Base-by-base conservation (phyloP, 345 rosid genomes). In the Aurinia saxatilis region DNA sequence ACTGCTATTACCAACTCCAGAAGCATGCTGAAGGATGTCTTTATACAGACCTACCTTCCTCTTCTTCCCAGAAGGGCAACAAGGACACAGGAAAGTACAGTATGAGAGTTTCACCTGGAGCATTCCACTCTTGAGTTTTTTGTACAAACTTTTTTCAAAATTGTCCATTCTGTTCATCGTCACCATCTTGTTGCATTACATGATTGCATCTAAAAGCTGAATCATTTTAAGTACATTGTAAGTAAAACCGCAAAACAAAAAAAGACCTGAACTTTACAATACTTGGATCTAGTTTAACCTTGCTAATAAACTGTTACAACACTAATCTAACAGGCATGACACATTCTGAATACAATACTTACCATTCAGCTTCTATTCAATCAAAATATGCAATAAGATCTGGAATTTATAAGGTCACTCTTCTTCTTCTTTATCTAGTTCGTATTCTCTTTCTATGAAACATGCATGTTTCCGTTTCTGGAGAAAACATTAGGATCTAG, bases 1-100 rank as follows among this genome's bases (percentile, higher is more conserved):
- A 8, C 47, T 35, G 64, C 98, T 92, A 45, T 77, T 80, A 56
- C 97, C 97, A 63, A 92, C 97, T 35, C 95, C 99, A 38, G 92
- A 84, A 62, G 97, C 99, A 82, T 93, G 99, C 57, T 93, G 97
- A 58, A 90, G 87, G 65, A 93, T 83, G 52, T 90, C 96, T 27
- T 57, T 67, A 56, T 84, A 86, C 13, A 69, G 74, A 70, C 81
- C 91, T 63, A 80, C 82, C 40, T 55, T 73, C 77, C 82, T 86
- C 84, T 81, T 90, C 77, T 75, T 88, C 51, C 71, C 75, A 7
- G 87, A 75, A 8, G 88, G 84, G 65, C 96, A 93, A 61, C 70
- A 93, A 1, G 97, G 99, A 41, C 99, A 93, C 36, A 75, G 63
- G 72, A 79, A 90, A 56, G 77, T 73, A 30, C 77, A 76, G 52